Evolutionary conservation across 179 eudicot species (phyloP), one percentile per base, ranked within the genome.

Genomic region (Monotropa hypopitys): DNA sequence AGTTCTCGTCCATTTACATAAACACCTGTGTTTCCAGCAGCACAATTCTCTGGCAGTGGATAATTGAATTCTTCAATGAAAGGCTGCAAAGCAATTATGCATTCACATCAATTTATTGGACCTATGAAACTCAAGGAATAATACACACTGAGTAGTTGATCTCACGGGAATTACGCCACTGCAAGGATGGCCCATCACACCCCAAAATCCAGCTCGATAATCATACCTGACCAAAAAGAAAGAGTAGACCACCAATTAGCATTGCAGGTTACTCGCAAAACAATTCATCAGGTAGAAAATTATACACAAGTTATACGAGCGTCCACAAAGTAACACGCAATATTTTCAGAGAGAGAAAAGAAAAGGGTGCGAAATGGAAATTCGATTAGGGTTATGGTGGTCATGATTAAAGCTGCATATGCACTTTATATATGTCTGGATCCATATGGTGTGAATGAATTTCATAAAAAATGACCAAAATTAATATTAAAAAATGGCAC

Each of bases 161-260:
- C 95, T 89, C 82, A 95, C 99, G 33, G 94, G 96, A 79, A 93
- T 84, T 79, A 95, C 89, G 85, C 99, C 99, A 20, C 89, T 83
- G 92, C 99, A 93, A 78, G 84, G 91, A 70, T 88, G 83, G 67
- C 95, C 93, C 90, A 95, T 93, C 81, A 89, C 96, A 77, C 99
- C 99, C 99, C 99, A 95, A 80, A 95, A 95, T 74, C 99, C 99
- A 84, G 97, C 98, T 81, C 78, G 84, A 63, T 80, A 84, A 79
- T 94, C 98, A 81, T 94, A 94, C 98, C 98, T 94, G 88, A 28
- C 53, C 61, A 76, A 56, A 51, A 28, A 80, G 57, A 79, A 66
- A 78, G 45, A 59, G 70, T 20, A 21, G 42, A 72, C 18, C 63
- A 67, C 1, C 10, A 38, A 47, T 15, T 45, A 43, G 75, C 30